Conservation (phyloP, 1,284 basidiomycete species). For the Cutaneotrichosporon sp. region DNA sequence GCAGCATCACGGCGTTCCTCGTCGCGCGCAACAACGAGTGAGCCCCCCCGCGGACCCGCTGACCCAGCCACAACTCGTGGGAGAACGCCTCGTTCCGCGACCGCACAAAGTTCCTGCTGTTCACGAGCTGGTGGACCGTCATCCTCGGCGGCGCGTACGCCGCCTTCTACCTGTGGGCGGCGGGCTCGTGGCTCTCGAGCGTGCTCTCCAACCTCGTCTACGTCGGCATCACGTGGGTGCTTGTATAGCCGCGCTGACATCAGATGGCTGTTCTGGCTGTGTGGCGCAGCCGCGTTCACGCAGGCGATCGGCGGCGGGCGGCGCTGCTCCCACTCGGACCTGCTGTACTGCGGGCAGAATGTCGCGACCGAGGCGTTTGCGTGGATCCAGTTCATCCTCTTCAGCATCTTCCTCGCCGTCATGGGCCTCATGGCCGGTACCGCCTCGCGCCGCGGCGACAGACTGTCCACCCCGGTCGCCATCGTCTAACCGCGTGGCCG, state of each 20-base stretch:
- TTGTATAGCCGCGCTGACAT: conserved; percentile 14
- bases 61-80: conserved; percentile 31
- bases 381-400: conserved; percentile 53
- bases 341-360: conserved; percentile 48
- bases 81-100: conserved; percentile 43
- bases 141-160: conserved; percentile 48
- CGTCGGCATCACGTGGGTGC: conserved; percentile 52
- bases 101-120: conserved; percentile 50
- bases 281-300: conserved; percentile 46
- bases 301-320: conserved; percentile 46
- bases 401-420: conserved; percentile 40
- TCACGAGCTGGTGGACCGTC: conserved; percentile 55
- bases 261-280: conserved; percentile 55
- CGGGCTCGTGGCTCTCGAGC: conserved; percentile 28
- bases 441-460: conserved; percentile 45
- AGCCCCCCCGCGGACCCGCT: not conserved
- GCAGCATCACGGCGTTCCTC: conserved; percentile 45
- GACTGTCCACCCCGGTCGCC: conserved; percentile 23
- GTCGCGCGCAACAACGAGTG: conserved; percentile 6
- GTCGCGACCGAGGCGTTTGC: conserved; percentile 52
- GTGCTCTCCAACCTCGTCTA: conserved; percentile 51
- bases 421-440: conserved; percentile 37
- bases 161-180: conserved; percentile 43
- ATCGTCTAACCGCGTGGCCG: not conserved
- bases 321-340: conserved; percentile 29